Conservation (phyloP, 2,329 filamentous ascomycete species). For the Phyllosticta citriasiana region DNA sequence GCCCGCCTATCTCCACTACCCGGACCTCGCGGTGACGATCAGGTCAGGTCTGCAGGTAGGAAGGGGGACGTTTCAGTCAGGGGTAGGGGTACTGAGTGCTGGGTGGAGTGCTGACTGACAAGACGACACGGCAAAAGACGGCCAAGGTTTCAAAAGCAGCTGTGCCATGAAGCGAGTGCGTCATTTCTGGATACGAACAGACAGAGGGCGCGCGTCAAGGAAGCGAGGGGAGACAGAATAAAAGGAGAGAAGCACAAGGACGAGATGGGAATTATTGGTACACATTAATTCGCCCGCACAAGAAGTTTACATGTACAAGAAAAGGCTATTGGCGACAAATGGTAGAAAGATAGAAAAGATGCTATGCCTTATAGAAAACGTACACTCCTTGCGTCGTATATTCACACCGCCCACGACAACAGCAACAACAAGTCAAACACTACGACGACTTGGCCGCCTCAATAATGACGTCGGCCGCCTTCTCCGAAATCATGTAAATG, state of each 20-base stretch:
- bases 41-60: too few species aligned
- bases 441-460: constrained; percentile 1
- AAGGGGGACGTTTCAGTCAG: too few species aligned
- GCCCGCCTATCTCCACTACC: too few species aligned
- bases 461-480: constrained; percentile 43
- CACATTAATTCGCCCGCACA: not conserved
- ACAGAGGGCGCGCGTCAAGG: not conserved
- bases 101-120: too few species aligned
- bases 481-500: constrained; percentile 50
- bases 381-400: not conserved
- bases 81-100: too few species aligned
- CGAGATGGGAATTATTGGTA: not conserved
- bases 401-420: not conserved
- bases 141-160: too few species aligned
- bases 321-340: not conserved
- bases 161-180: not conserved
- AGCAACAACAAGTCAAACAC: not conserved
- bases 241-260: too few species aligned
- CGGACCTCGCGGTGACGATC: too few species aligned
- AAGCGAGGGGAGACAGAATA: not conserved
- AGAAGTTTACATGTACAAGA: not conserved
- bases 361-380: not conserved
- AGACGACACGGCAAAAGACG: too few species aligned
- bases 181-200: not conserved
- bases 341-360: not conserved